Conservation (phyloP, 2,329 filamentous ascomycete genomes). For the Knufia petricola region DNA sequence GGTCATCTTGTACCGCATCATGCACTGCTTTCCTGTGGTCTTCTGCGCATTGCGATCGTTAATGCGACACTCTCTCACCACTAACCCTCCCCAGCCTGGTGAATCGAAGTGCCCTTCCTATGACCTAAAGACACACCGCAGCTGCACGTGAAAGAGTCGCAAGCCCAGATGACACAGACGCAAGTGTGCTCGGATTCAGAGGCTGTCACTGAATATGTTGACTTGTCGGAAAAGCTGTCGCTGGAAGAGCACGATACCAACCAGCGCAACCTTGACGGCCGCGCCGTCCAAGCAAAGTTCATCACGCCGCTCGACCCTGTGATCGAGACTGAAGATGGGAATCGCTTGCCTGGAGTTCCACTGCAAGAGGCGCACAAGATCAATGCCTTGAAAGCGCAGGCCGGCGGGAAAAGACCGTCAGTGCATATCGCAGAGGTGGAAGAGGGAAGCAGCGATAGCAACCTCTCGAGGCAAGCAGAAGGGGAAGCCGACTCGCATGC, state of each 20-base stretch:
- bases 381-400: conserved; percentile 37
- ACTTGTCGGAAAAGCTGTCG: conserved; percentile 24
- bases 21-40: too few relatives aligned
- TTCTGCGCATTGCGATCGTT: too few relatives aligned
- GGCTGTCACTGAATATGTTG: conserved; percentile 19
- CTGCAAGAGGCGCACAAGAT: conserved; percentile 61
- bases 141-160: too few relatives aligned
- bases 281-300: conserved; percentile 25
- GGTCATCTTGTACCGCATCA: too few relatives aligned
- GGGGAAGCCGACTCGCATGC: conserved; percentile 7
- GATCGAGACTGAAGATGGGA: conserved; percentile 57
- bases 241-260: conserved; percentile 15
- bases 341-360: conserved; percentile 58
- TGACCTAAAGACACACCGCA: too few relatives aligned
- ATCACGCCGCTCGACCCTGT: conserved; percentile 63
- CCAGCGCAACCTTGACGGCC: conserved; percentile 9
- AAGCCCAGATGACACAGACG: conserved; percentile 15
- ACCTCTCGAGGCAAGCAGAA: not conserved
- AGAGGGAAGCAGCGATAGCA: conserved; percentile 12
- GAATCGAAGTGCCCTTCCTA: too few relatives aligned
- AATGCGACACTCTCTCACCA: too few relatives aligned
- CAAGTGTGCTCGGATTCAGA: conserved; percentile 13
- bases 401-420: conserved; percentile 14
- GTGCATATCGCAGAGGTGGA: conserved; percentile 9
- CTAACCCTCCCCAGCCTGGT: too few relatives aligned